These are phyloP conservation scores for Sporothrix pallida DNA, from an alignment of 2,329 filamentous ascomycete species.

Conservation along the genomic window DNA sequence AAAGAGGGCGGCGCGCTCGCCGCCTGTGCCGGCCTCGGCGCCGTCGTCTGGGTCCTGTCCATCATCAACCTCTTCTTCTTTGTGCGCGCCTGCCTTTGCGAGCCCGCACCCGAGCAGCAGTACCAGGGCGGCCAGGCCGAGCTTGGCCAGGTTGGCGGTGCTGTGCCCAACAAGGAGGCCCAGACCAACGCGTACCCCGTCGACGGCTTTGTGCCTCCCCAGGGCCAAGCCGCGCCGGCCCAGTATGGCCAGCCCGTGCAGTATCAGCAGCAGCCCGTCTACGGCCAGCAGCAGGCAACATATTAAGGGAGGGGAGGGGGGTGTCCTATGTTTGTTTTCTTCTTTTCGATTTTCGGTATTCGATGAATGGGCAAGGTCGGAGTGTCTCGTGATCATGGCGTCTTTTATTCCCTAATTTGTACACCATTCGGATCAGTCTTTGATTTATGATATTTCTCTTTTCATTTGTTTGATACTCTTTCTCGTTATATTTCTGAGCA, in stretches of 20 bases:
- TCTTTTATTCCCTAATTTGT: not conserved
- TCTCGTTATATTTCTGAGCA: not conserved
- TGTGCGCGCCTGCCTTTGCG: constrained; percentile 34
- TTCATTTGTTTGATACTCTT: not conserved
- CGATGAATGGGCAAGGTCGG: no score
- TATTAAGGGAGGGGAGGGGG: constrained; percentile 20
- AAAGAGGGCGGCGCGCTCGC: constrained; percentile 47
- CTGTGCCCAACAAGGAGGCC: constrained; percentile 27
- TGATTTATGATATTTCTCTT: not conserved
- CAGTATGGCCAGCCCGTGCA: constrained; percentile 11
- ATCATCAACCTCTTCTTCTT: constrained; percentile 45
- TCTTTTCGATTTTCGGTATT: not conserved
- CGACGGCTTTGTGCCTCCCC: not conserved
- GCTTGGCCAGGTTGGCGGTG: constrained; percentile 34
- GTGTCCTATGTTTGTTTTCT: no score
- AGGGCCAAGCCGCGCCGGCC: not conserved
- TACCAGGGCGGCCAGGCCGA: constrained; percentile 31
- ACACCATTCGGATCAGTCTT: not conserved
- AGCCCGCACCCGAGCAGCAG: not conserved
- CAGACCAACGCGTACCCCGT: constrained; percentile 14
- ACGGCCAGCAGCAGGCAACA: constrained; percentile 29
- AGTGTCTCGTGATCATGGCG: no score
- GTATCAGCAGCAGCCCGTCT: constrained; percentile 30
- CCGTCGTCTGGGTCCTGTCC: constrained; percentile 47
- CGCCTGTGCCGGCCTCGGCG: constrained; percentile 47